Evolutionary conservation across 306 rosid species (phyloP).

Genomic region (Hippophae tibetana): DNA sequence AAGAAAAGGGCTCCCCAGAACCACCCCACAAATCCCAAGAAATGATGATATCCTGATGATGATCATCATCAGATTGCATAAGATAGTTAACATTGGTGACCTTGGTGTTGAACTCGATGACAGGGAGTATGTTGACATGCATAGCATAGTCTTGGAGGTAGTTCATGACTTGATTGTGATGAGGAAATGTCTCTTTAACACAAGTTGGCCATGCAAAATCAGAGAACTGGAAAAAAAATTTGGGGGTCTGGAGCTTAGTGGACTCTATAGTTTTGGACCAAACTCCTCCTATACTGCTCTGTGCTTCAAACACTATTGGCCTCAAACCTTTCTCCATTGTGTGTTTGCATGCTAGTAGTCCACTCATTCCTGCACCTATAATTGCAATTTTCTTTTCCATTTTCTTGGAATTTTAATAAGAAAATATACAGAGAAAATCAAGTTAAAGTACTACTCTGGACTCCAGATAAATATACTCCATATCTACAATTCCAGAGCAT

Average conservation of each 20-base stretch:
- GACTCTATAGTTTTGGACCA: constrained; percentile 27
- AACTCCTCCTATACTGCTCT: constrained; percentile 16
- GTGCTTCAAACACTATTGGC: constrained; percentile 20
- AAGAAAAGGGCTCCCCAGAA: constrained; percentile 13
- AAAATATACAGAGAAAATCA: neutral
- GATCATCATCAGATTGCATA: constrained; percentile 1
- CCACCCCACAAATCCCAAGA: constrained; percentile 21
- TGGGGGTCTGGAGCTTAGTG: constrained; percentile 25
- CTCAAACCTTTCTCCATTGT: constrained; percentile 13
- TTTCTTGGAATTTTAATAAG: neutral
- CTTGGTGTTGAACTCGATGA: constrained; percentile 17
- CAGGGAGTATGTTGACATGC: constrained; percentile 17
- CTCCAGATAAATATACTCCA: neutral
- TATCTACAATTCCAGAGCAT: neutral
- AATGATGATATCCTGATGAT: neutral
- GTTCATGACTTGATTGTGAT: constrained; percentile 14
- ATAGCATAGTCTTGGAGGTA: constrained; percentile 17
- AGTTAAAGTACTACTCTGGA: neutral
- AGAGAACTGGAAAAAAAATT: constrained; percentile 15
- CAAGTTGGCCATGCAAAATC: constrained; percentile 25
- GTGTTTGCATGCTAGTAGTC: constrained; percentile 22
- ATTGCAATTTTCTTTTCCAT: constrained; percentile 15
- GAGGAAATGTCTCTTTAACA: constrained; percentile 11
- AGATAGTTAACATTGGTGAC: constrained; percentile 12
- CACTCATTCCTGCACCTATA: constrained; percentile 26